Evolutionary conservation across 352 stramenopile species (phyloP), one percentile per base, ranked within the genome.

Genomic region (Bremia lactucae): DNA sequence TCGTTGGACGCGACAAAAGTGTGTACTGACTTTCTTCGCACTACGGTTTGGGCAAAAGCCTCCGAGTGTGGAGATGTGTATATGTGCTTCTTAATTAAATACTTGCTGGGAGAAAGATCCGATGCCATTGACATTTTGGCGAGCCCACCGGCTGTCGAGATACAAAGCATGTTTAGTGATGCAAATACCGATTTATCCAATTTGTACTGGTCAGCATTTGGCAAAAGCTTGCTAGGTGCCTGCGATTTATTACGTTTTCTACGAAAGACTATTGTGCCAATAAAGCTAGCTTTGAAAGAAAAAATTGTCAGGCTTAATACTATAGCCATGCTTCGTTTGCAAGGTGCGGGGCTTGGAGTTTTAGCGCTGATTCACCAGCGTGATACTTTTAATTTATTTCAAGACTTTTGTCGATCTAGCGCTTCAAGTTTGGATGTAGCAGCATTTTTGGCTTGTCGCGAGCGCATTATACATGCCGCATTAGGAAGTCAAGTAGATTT

Each of bases 161-260:
- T 93, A 52, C 57, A 38, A 15, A 88, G 73, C 41, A 52, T 78
- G 35, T 89, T 90, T 42, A 54, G 48, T 21, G 36, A 45, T 18
- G 20, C 36, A 6, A 26, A 40, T 31, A 21, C 31, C 13, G 26
- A 52, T 3, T 39, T 41, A 38, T 47, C 55, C 26, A 54, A 36
- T 6, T 52, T 82, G 18, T 93, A 93, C 47, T 93, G 81, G 81
- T 72, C 62, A 2, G 55, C 67, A 9, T 86, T 88, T 58, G 69
- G 66, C 0, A 65, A 84, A 48, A 89, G 65, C 35, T 50, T 91
- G 31, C 52, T 87, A 11, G 64, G 75, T 16, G 78, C 78, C 1
- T 72, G 68, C 7, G 72, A 81, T 18, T 49, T 93, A 31, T 38
- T 89, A 20, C 68, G 72, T 0, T 86, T 78, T 36, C 53, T 90